phyloP scores from a whole-genome alignment of 331 rosid species.

The Malus hybrid region DNA sequence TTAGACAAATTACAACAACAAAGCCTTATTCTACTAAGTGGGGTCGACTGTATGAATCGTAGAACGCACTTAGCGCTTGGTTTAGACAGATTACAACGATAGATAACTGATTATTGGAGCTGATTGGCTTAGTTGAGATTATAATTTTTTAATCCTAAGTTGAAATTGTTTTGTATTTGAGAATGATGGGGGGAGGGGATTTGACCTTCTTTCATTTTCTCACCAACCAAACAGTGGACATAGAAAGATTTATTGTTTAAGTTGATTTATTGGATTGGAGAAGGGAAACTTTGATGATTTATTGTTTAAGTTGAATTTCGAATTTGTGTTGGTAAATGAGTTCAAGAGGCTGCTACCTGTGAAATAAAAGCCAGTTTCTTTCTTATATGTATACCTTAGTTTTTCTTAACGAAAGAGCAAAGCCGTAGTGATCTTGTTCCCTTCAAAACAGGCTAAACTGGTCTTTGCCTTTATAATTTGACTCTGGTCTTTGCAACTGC shows the following conservation, averaged over 20 bases:
- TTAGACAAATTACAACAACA: no score
- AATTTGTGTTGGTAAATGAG: neutral
- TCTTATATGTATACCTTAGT: neutral
- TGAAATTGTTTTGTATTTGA: neutral
- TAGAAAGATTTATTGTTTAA: neutral
- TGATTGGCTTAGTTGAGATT: neutral
- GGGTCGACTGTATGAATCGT: no score
- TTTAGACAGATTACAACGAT: neutral
- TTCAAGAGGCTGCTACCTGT: neutral
- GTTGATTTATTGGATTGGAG: neutral
- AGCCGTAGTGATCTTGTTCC: neutral
- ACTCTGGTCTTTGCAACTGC: conserved; percentile 25
- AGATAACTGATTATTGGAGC: neutral
- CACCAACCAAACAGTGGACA: neutral
- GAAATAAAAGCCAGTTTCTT: neutral
- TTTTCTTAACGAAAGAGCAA: neutral
- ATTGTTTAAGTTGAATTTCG: neutral
- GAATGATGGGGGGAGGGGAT: neutral
- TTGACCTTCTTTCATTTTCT: neutral
- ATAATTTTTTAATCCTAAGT: neutral
- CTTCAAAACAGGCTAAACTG: conserved; percentile 31
- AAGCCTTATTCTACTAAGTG: no score
- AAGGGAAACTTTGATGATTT: neutral
- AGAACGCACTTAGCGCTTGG: accelerated
- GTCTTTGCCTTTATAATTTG: conserved; percentile 14